A percentile compares a stretch with the other conserved stretches of the same genome.
phyloP scores from a whole-genome alignment of 1,284 basidiomycete species.

The Boletellus deceptivus region DNA sequence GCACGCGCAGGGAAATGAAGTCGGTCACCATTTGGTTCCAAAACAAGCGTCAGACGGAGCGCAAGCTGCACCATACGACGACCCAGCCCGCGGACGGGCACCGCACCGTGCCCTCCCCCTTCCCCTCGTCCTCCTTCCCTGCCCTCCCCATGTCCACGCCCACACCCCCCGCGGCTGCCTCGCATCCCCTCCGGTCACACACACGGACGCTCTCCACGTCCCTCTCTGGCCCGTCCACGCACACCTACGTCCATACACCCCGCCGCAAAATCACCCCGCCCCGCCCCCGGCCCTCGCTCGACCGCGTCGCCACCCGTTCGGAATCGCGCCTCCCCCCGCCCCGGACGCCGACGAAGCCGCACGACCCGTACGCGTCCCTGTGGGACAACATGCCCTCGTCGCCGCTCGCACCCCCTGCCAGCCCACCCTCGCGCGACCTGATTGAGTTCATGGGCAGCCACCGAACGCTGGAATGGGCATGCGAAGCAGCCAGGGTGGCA shows the following conservation, averaged over 20 bases:
- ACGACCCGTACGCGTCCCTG: conserved; percentile 37
- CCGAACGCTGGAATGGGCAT: conserved; percentile 71
- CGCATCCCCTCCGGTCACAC: conserved; percentile 32
- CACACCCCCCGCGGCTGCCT: conserved; percentile 15
- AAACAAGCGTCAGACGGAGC: conserved; percentile 76
- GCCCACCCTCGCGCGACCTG: conserved; percentile 45
- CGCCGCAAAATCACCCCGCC: conserved; percentile 29
- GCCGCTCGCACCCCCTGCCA: conserved; percentile 50
- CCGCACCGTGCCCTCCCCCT: conserved; percentile 7
- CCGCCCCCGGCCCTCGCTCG: conserved; percentile 46
- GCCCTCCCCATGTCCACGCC: conserved; percentile 26
- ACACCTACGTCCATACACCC: conserved; percentile 23
- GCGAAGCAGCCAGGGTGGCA: conserved; percentile 52
- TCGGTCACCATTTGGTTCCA: conserved; percentile 82
- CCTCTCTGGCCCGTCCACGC: conserved; percentile 4
- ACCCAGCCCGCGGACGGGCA: conserved; percentile 21
- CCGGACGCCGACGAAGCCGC: conserved; percentile 43
- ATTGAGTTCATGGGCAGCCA: conserved; percentile 50
- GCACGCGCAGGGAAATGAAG: conserved; percentile 58
- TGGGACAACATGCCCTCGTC: conserved; percentile 77
- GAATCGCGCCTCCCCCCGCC: conserved; percentile 48
- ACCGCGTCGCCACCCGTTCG: conserved; percentile 57
- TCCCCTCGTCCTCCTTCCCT: conserved; percentile 19
- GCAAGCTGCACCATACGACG: conserved; percentile 48
- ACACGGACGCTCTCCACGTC: background rate